Evolutionary conservation across 1,139 yeast species (phyloP).

Genomic region (Yamadazyma pseudoaaseri): DNA sequence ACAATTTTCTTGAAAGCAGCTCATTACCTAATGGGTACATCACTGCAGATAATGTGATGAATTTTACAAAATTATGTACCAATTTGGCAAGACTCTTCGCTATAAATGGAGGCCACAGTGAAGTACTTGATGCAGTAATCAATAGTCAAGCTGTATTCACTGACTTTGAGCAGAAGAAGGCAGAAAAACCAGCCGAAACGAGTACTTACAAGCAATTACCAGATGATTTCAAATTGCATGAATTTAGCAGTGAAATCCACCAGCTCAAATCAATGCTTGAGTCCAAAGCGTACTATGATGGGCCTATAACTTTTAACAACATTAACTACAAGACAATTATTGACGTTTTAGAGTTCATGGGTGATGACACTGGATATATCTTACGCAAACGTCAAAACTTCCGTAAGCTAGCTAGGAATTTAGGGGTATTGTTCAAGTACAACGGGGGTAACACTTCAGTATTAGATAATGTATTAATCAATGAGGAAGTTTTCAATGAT

Average conservation of each 20-base stretch:
- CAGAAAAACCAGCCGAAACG: background rate
- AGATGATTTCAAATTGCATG: slow-evolving; percentile 35
- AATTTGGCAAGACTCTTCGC: slow-evolving; percentile 23
- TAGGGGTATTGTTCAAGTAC: slow-evolving; percentile 30
- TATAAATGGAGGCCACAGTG: slow-evolving; percentile 31
- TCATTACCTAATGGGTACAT: slow-evolving; percentile 14
- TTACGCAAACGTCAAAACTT: slow-evolving; percentile 17
- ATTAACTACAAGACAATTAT: background rate
- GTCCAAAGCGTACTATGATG: slow-evolving; percentile 14
- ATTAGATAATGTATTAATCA: slow-evolving; percentile 36
- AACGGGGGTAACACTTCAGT: slow-evolving; percentile 33
- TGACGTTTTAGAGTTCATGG: slow-evolving; percentile 14
- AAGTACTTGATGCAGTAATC: slow-evolving; percentile 32
- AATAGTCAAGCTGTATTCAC: slow-evolving; percentile 25
- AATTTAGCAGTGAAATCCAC: slow-evolving; percentile 31
- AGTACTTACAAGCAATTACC: slow-evolving; percentile 35
- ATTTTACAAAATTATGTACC: slow-evolving; percentile 18
- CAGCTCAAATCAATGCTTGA: slow-evolving; percentile 19
- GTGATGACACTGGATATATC: slow-evolving; percentile 18
- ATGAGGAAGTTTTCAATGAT: slow-evolving; percentile 26
- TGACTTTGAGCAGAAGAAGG: slow-evolving; percentile 19
- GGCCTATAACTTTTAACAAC: background rate
- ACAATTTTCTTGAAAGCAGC: slow-evolving; percentile 14
- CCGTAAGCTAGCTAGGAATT: slow-evolving; percentile 30
- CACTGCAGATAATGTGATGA: slow-evolving; percentile 17